phyloP scores from a whole-genome alignment of 108 stramenopile species.

The Phaeodactylum tricornutum region DNA sequence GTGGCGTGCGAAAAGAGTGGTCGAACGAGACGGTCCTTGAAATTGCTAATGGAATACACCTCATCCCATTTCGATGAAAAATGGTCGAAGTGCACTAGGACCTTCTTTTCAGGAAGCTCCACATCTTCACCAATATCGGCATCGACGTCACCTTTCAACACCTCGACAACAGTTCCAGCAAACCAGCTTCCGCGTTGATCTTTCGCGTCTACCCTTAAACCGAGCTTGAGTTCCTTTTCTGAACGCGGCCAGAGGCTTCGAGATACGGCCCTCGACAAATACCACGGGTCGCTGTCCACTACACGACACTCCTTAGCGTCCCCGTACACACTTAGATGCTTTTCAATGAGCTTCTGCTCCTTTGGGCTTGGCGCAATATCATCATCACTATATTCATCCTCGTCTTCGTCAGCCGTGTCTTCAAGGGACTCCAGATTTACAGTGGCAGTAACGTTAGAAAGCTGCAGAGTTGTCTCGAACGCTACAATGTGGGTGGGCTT shows the following conservation, averaged over 20 bases:
- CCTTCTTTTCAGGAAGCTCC: conserved; percentile 25
- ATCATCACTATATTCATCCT: conserved; percentile 21
- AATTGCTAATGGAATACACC: conserved; percentile 67
- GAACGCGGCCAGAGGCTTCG: conserved; percentile 68
- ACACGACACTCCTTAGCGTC: conserved; percentile 63
- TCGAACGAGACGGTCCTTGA: conserved; percentile 52
- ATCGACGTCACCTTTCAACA: conserved; percentile 23
- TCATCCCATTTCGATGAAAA: conserved; percentile 92
- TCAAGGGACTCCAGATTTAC: conserved; percentile 19
- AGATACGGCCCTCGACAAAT: conserved; percentile 62
- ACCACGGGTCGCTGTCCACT: conserved; percentile 57
- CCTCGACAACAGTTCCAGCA: conserved; percentile 78
- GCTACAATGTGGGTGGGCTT: conserved; percentile 37
- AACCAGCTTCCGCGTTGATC: conserved; percentile 87
- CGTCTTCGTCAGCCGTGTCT: conserved; percentile 26
- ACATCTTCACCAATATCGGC: not conserved
- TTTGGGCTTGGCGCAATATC: conserved; percentile 9
- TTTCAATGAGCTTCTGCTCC: conserved; percentile 30
- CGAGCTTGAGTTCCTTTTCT: conserved; percentile 61
- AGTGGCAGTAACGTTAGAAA: no score
- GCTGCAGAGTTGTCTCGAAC: conserved; percentile 58
- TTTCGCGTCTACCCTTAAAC: conserved; percentile 88
- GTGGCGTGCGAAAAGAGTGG: conserved; percentile 74
- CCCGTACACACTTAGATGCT: conserved; percentile 45
- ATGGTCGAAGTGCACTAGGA: conserved; percentile 88